phyloP scores from a whole-genome alignment of 2,329 filamentous ascomycete species.

The Pochonia chlamydosporia region DNA sequence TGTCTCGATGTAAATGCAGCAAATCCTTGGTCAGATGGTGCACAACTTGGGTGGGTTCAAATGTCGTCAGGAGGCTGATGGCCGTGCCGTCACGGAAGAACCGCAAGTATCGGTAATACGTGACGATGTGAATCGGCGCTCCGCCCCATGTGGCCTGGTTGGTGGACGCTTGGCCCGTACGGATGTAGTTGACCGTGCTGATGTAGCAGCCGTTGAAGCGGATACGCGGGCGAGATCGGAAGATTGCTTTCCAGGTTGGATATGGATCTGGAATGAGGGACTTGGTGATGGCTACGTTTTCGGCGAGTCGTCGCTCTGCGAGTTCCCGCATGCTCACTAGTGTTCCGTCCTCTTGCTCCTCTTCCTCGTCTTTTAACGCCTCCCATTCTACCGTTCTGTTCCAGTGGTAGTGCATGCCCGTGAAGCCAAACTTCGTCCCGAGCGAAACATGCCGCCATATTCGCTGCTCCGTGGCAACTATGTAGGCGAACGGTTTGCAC shows the following conservation, averaged over 20 bases:
- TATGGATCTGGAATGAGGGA: conserved; percentile 40
- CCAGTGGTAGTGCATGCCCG: conserved; percentile 77
- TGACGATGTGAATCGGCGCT: conserved; percentile 82
- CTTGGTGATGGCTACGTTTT: conserved; percentile 29
- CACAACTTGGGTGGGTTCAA: conserved; percentile 81
- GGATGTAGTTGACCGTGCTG: conserved; percentile 90
- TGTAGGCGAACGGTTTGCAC: conserved; percentile 81
- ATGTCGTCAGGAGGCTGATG: conserved; percentile 74
- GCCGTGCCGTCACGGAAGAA: conserved; percentile 87
- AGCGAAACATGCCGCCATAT: conserved; percentile 79
- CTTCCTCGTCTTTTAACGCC: conserved; percentile 25
- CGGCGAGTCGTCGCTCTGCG: conserved; percentile 23
- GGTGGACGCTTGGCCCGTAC: conserved; percentile 67
- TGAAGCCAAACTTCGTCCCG: conserved; percentile 69
- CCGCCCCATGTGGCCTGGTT: conserved; percentile 70
- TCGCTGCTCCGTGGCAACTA: conserved; percentile 75
- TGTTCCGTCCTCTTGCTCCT: conserved; percentile 20
- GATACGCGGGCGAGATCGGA: conserved; percentile 75
- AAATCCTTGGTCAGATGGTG: conserved; percentile 72
- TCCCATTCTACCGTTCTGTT: conserved; percentile 54
- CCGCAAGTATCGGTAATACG: conserved; percentile 94
- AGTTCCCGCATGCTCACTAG: conserved; percentile 32
- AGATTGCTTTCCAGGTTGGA: conserved; percentile 60
- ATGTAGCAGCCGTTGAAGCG: conserved; percentile 97
- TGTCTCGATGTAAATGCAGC: conserved; percentile 41